phyloP scores from a whole-genome alignment of 768 basidiomycete genomes.

The Collybia mongolica region DNA sequence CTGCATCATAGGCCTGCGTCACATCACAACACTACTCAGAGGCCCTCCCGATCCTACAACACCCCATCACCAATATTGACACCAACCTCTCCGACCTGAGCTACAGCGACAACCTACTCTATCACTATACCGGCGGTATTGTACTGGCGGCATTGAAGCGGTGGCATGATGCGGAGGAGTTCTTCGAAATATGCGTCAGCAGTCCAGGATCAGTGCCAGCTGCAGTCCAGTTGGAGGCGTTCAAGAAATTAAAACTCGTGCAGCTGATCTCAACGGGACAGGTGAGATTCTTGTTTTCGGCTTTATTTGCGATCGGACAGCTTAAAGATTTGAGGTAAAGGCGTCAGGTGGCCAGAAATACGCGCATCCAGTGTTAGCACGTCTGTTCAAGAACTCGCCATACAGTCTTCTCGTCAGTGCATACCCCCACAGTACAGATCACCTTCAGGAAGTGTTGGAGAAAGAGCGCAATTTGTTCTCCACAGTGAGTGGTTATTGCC shows the following conservation, averaged over 20 bases:
- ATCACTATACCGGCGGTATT: conserved; percentile 84
- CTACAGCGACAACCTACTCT: conserved; percentile 81
- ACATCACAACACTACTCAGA: conserved; percentile 47
- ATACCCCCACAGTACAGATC: conserved; percentile 57
- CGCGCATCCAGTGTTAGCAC: conserved; percentile 52
- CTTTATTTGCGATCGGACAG: background rate
- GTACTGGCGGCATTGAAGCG: conserved; percentile 60
- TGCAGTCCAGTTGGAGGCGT: conserved; percentile 80
- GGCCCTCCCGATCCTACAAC: conserved; percentile 59
- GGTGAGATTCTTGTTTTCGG: conserved; percentile 33
- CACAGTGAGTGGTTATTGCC: conserved; percentile 36
- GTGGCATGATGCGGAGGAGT: conserved; percentile 72
- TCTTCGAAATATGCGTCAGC: conserved; percentile 77
- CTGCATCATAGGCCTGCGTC: conserved; percentile 51
- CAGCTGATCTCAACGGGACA: conserved; percentile 79
- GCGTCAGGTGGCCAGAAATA: conserved; percentile 69
- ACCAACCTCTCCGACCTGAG: conserved; percentile 56
- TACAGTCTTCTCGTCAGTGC: conserved; percentile 63
- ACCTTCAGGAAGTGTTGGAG: conserved; percentile 45
- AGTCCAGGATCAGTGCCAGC: conserved; percentile 56
- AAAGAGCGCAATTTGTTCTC: conserved; percentile 56
- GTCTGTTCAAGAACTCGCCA: conserved; percentile 64
- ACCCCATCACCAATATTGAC: conserved; percentile 70
- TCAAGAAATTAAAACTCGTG: conserved; percentile 79
- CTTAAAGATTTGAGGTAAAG: conserved; percentile 19